phyloP scores from a whole-genome alignment of 2,329 filamentous ascomycete species.

The Emmonsia crescens region DNA sequence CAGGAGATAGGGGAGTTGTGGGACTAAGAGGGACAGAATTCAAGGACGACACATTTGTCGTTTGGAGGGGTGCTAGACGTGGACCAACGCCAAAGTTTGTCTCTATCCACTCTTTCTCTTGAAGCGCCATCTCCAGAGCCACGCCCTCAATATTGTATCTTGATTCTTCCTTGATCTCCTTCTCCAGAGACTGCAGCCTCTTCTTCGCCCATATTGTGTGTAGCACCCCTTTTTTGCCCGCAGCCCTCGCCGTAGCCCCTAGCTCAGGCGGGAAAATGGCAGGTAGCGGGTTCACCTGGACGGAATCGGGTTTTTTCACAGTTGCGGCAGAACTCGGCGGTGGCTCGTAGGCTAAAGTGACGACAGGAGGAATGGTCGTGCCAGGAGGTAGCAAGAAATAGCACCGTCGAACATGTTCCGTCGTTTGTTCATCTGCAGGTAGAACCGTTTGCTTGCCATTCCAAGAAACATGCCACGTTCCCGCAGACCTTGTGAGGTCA shows the following conservation, averaged over 20 bases:
- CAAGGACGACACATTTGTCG: constrained; percentile 26
- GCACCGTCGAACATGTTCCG: constrained; percentile 49
- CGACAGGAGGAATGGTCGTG: constrained; percentile 57
- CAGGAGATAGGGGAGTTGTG: constrained; percentile 50
- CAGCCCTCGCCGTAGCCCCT: constrained; percentile 52
- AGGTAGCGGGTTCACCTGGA: constrained; percentile 67
- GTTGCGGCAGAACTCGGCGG: constrained; percentile 31
- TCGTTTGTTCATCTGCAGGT: constrained; percentile 50
- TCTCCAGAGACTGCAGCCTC: constrained; percentile 60
- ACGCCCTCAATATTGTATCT: constrained; percentile 68
- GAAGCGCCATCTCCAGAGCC: constrained; percentile 69
- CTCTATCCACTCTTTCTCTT: constrained; percentile 78
- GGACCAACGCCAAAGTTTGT: constrained; percentile 58
- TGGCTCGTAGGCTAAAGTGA: constrained; percentile 51
- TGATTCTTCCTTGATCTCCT: constrained; percentile 66
- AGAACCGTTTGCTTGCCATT: constrained; percentile 66
- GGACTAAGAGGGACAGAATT: constrained; percentile 27
- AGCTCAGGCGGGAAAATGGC: constrained; percentile 75
- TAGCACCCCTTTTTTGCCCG: constrained; percentile 68
- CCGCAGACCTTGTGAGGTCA: constrained; percentile 38
- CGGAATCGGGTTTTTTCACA: constrained; percentile 32
- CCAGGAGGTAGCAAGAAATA: constrained; percentile 74
- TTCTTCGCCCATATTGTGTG: constrained; percentile 88
- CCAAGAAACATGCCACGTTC: constrained; percentile 72
- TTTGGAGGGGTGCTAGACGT: constrained; percentile 25